These are phyloP conservation scores for Fusarium denticulatum DNA, from an alignment of 2,329 filamentous ascomycete species.

Conservation along the genomic window DNA sequence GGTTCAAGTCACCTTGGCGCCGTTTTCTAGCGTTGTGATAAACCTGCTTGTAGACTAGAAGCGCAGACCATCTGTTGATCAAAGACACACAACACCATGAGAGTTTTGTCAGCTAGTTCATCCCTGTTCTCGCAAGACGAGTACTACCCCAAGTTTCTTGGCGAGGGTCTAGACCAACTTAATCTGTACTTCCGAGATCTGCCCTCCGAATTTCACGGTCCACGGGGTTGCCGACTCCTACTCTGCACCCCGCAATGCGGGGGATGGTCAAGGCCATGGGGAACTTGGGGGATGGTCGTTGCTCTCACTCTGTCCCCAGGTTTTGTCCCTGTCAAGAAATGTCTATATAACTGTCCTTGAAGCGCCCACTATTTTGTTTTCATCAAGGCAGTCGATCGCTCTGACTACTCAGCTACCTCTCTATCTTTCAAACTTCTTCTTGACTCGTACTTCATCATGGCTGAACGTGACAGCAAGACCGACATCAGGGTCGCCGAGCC, in stretches of 20 bases:
- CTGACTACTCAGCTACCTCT: conserved; percentile 14
- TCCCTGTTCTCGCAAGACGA: not conserved
- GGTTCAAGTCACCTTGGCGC: not conserved
- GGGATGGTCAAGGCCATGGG: conserved; percentile 3
- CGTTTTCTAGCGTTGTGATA: conserved; percentile 19
- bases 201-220: not conserved
- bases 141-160: conserved; percentile 4
- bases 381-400: conserved; percentile 28
- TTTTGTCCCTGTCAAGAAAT: not conserved
- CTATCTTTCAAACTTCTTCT: not conserved
- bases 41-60: not conserved
- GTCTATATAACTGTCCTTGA: conserved; percentile 21
- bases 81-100: not conserved
- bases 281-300: not conserved
- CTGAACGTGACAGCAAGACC: conserved; percentile 17
- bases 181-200: conserved; percentile 27
- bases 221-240: not conserved
- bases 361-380: not conserved
- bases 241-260: conserved; percentile 32
- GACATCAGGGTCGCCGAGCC: conserved; percentile 27
- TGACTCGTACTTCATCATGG: conserved; percentile 8
- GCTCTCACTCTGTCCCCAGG: not conserved
- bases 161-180: conserved; percentile 28
- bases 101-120: not conserved
- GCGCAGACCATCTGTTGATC: conserved; percentile 10